These are phyloP conservation scores for Fagopyrum esculentum DNA, from an alignment of 148 eudicot species.

Conservation along the genomic window DNA sequence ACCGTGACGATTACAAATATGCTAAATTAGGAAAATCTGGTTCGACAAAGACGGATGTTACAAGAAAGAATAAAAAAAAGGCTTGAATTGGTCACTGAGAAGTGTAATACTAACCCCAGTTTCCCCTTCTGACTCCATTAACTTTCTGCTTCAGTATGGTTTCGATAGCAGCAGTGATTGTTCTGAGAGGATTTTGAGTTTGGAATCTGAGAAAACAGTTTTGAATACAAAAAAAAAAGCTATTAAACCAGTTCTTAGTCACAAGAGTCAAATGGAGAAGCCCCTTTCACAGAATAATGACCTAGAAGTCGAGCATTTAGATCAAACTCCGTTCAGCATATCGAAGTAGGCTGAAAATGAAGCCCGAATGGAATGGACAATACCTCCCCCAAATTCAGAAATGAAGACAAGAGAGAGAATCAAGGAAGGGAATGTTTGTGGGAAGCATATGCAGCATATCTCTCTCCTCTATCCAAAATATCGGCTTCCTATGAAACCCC, in stretches of 20 bases:
- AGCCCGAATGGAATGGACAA: background rate
- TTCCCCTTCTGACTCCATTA: slow-evolving; percentile 10
- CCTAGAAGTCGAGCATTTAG: background rate
- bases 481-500: too few relatives aligned
- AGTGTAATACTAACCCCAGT: background rate
- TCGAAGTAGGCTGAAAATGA: background rate
- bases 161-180: background rate
- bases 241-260: background rate
- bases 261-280: background rate
- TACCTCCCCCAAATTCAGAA: background rate
- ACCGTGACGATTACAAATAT: background rate
- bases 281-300: background rate
- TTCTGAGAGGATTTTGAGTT: background rate
- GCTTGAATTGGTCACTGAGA: background rate
- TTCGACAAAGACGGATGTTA: background rate
- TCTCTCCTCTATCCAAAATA: too few relatives aligned
- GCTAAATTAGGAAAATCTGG: background rate
- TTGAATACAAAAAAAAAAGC: background rate
- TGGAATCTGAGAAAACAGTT: background rate
- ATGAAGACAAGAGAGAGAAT: background rate
- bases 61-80: background rate
- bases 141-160: background rate
- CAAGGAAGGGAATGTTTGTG: background rate
- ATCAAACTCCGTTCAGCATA: background rate
- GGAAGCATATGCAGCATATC: too few relatives aligned